phyloP scores from a whole-genome alignment of 805 yeast genomes.

The Kregervanrija delftensis region DNA sequence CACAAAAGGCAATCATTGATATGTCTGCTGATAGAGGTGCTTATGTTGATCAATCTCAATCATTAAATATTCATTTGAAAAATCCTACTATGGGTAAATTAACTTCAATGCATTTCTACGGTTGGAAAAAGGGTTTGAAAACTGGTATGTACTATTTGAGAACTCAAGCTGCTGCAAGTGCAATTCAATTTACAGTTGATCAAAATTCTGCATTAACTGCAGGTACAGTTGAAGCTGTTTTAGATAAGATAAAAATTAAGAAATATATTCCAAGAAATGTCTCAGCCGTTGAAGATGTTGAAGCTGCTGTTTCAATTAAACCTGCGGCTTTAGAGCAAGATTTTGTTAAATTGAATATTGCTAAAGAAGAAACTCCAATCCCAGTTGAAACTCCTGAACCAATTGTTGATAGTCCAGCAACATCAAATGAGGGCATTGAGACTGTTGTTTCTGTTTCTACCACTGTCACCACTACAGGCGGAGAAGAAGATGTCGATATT shows the following conservation, averaged over 20 bases:
- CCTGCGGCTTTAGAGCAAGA: conserved; percentile 1
- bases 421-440: conserved; percentile 4
- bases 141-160: conserved; percentile 99
- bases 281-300: conserved; percentile 22
- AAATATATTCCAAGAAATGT: conserved; percentile 27
- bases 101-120: conserved; percentile 97
- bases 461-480: conserved; percentile 4
- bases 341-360: conserved; percentile 5
- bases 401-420: not conserved
- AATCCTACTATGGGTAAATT: conserved; percentile 97
- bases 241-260: conserved; percentile 27
- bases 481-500: conserved; percentile 59
- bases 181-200: conserved; percentile 89
- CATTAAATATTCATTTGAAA: conserved; percentile 83
- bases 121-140: conserved; percentile 98
- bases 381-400: conserved; percentile 27
- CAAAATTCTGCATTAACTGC: conserved; percentile 31
- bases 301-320: conserved; percentile 14
- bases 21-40: conserved; percentile 74
- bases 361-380: conserved; percentile 6
- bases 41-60: conserved; percentile 86
- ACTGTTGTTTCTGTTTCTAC: conserved; percentile 4
- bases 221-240: conserved; percentile 18
- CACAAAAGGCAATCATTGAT: conserved; percentile 53
- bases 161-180: conserved; percentile 97